Percentiles rank a stretch among this genome's conserved stretches.
Conservation (phyloP, 2,329 filamentous ascomycete genomes). For the Fusarium coicis region DNA sequence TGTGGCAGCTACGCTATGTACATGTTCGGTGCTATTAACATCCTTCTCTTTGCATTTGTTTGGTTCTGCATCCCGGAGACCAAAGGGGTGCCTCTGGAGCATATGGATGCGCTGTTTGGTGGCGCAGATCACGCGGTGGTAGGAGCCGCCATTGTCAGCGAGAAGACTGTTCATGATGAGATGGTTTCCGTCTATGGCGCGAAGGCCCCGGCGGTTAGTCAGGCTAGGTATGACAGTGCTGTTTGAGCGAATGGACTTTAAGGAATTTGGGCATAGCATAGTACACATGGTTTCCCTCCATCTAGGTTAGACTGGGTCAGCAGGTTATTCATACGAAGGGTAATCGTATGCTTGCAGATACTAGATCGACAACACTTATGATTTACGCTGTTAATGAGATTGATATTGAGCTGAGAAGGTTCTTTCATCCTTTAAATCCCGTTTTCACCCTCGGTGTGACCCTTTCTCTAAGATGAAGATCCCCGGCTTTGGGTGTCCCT, state of each 20-base stretch:
- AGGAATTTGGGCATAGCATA: neutral
- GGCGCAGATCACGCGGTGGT: neutral
- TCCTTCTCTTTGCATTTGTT: neutral
- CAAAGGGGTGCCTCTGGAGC: neutral
- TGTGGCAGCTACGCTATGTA: neutral
- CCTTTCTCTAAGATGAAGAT: accelerated
- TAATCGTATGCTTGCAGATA: neutral
- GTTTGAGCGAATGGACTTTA: neutral
- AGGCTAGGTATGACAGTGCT: neutral
- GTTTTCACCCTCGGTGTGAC: neutral
- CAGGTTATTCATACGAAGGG: neutral
- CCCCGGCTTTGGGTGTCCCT: neutral
- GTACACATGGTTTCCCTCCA: neutral
- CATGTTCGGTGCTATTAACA: slow-evolving; percentile 3
- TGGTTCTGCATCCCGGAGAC: slow-evolving; percentile 11
- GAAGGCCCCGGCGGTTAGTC: neutral
- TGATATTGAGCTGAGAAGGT: neutral
- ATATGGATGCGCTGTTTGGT: slow-evolving; percentile 1
- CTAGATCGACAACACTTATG: neutral
- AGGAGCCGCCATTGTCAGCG: neutral
- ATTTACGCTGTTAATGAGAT: neutral
- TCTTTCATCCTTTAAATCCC: neutral
- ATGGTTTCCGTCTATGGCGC: neutral
- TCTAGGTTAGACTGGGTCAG: neutral
- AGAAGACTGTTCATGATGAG: neutral